Evolutionary conservation across 495 filamentous ascomycete species (phyloP).

Genomic region (Tuber umbilicatum): DNA sequence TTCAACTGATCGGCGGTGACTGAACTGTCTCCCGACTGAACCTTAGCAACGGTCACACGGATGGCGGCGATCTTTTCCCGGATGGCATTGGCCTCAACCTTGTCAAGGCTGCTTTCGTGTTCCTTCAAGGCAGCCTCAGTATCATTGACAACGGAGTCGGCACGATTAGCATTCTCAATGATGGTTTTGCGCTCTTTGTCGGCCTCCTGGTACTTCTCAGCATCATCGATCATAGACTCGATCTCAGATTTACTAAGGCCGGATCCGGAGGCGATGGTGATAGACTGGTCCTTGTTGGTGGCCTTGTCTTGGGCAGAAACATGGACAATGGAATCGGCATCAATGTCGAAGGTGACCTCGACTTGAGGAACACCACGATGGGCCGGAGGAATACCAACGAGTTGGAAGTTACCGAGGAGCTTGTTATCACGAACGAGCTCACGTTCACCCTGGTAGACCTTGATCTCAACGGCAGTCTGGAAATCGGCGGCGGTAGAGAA

Average conservation of each 20-base stretch:
- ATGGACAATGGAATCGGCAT: constrained; percentile 97
- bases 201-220: constrained; percentile 87
- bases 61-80: constrained; percentile 86
- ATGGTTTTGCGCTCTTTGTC: constrained; percentile 96
- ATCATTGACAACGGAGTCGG: constrained; percentile 92
- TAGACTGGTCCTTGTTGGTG: constrained; percentile 98
- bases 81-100: constrained; percentile 85
- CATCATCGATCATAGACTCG: constrained; percentile 91
- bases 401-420: constrained; percentile 98
- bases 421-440: constrained; percentile 99
- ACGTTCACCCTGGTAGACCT: constrained; percentile 99
- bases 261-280: constrained; percentile 96
- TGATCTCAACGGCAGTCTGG: constrained; percentile 99
- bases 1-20: constrained; percentile 86
- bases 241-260: constrained; percentile 95
- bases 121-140: constrained; percentile 98
- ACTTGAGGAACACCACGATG: constrained; percentile 97
- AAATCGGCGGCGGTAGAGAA: constrained; percentile 99
- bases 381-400: constrained; percentile 93
- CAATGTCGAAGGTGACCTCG: constrained; percentile 99
- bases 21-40: constrained; percentile 80
- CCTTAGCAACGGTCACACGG: constrained; percentile 88
- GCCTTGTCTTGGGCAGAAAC: constrained; percentile 99
- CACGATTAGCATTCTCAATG: constrained; percentile 93
- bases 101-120: constrained; percentile 90